These are phyloP conservation scores for Stephania cephalantha DNA, from an alignment of 164 flowering plant species.

Conservation along the genomic window DNA sequence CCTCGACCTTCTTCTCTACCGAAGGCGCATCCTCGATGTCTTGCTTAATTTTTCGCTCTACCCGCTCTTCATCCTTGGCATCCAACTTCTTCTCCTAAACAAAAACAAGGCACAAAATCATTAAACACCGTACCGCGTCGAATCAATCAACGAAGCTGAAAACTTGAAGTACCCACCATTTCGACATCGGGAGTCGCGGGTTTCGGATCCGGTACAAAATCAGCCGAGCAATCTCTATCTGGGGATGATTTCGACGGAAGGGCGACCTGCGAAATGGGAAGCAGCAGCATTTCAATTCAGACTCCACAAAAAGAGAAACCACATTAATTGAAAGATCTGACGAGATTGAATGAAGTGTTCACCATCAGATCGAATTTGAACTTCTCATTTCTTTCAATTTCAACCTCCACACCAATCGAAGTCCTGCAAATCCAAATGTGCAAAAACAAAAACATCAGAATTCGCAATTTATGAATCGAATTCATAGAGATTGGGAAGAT, in stretches of 20 bases:
- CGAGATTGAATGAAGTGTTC: background rate
- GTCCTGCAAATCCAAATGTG: slow-evolving; percentile 27
- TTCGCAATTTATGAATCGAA: background rate
- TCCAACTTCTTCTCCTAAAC: slow-evolving; percentile 33
- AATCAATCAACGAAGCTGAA: background rate
- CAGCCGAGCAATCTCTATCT: slow-evolving; percentile 44
- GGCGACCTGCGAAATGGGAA: slow-evolving; percentile 39
- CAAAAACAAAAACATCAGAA: slow-evolving; percentile 1
- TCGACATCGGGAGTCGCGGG: slow-evolving; percentile 31
- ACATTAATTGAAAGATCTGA: too few relatives aligned
- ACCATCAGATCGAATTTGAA: slow-evolving; percentile 96
- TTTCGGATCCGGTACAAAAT: slow-evolving; percentile 34
- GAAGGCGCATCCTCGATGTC: slow-evolving; percentile 20
- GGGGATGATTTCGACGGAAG: slow-evolving; percentile 68
- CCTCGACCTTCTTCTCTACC: slow-evolving; percentile 31
- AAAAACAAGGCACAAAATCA: background rate
- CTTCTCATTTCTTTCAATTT: slow-evolving; percentile 50
- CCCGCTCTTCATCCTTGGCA: slow-evolving; percentile 31
- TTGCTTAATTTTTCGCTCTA: slow-evolving; percentile 15
- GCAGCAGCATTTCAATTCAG: too few relatives aligned
- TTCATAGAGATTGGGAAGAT: background rate
- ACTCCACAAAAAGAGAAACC: background rate
- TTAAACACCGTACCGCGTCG: background rate
- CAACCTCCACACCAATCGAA: slow-evolving; percentile 24
- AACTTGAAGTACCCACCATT: slow-evolving; percentile 33